These are phyloP conservation scores for Bjerkandera adusta DNA, from an alignment of 1,284 basidiomycete genomes.

Conservation along the genomic window DNA sequence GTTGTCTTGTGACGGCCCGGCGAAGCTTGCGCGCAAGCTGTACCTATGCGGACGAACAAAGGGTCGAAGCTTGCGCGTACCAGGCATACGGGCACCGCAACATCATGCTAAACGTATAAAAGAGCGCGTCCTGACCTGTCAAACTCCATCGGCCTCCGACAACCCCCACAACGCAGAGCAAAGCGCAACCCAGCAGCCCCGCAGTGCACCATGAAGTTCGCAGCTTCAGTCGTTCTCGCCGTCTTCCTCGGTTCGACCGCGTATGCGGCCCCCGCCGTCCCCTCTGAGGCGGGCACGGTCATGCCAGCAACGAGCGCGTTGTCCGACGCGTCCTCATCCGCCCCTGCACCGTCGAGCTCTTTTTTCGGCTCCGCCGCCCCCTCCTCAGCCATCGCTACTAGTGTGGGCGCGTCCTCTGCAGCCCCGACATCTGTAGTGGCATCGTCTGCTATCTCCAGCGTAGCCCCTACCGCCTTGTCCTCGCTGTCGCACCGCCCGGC, in stretches of 20 bases:
- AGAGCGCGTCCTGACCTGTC: background rate
- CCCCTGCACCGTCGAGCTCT: background rate
- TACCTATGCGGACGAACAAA: too few relatives aligned
- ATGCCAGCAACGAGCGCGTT: too few relatives aligned
- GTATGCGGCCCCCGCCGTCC: constrained; percentile 10
- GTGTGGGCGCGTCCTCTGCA: background rate
- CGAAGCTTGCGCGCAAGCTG: too few relatives aligned
- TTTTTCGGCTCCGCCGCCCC: background rate
- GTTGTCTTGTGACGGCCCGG: background rate
- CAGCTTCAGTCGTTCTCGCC: constrained; percentile 9
- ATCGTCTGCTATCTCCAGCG: constrained; percentile 3
- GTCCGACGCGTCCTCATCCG: too few relatives aligned
- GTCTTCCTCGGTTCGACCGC: constrained; percentile 7
- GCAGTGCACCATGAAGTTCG: constrained; percentile 7
- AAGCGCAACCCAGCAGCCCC: background rate
- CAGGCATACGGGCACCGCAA: background rate
- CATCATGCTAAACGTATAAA: constrained; percentile 8
- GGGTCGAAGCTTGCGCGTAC: background rate
- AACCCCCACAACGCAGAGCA: background rate
- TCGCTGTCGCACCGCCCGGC: background rate
- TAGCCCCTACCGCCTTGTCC: background rate
- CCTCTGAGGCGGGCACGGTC: too few relatives aligned
- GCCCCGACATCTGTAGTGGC: background rate
- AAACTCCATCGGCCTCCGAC: constrained; percentile 3
- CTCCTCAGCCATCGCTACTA: background rate